Percentiles rank a stretch among this genome's conserved stretches.
Conservation (phyloP, 2,329 filamentous ascomycete species). For the Teratosphaeriaceae sp. region DNA sequence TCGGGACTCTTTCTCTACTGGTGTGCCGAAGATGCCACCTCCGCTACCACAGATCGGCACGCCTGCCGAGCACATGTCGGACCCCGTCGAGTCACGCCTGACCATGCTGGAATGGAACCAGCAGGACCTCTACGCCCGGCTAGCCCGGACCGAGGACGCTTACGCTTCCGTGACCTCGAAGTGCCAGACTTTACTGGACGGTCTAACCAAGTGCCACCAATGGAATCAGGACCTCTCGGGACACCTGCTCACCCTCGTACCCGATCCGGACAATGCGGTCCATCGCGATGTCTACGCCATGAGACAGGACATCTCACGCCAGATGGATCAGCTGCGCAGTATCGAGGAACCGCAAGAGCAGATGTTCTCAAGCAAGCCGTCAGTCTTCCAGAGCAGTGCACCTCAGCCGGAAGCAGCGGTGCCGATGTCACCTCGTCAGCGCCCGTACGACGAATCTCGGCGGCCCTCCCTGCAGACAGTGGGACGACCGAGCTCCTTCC, state of each 20-base stretch:
- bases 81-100: constrained; percentile 70
- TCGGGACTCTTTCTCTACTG: constrained; percentile 71
- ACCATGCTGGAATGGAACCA: constrained; percentile 71
- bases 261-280: constrained; percentile 66
- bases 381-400: constrained; percentile 33
- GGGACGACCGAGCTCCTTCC: constrained; percentile 52
- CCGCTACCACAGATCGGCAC: constrained; percentile 67
- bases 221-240: constrained; percentile 82
- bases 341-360: constrained; percentile 59
- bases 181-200: constrained; percentile 76
- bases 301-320: constrained; percentile 57
- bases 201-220: constrained; percentile 66
- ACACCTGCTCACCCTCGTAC: constrained; percentile 65
- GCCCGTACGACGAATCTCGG: constrained; percentile 77
- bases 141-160: constrained; percentile 78
- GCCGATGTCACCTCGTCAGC: constrained; percentile 80
- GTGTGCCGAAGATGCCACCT: constrained; percentile 58
- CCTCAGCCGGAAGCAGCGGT: constrained; percentile 19
- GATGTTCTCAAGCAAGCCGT: constrained; percentile 28
- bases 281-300: constrained; percentile 64
- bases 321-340: constrained; percentile 51
- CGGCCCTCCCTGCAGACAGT: constrained; percentile 61
- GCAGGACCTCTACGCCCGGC: constrained; percentile 69
- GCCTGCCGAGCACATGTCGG: constrained; percentile 58
- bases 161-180: constrained; percentile 72